Percentiles rank a stretch among this genome's conserved stretches.
These are phyloP conservation scores for Lasiosphaeriaceae sp. DNA, from an alignment of 495 filamentous ascomycete species.

Conservation along the genomic window DNA sequence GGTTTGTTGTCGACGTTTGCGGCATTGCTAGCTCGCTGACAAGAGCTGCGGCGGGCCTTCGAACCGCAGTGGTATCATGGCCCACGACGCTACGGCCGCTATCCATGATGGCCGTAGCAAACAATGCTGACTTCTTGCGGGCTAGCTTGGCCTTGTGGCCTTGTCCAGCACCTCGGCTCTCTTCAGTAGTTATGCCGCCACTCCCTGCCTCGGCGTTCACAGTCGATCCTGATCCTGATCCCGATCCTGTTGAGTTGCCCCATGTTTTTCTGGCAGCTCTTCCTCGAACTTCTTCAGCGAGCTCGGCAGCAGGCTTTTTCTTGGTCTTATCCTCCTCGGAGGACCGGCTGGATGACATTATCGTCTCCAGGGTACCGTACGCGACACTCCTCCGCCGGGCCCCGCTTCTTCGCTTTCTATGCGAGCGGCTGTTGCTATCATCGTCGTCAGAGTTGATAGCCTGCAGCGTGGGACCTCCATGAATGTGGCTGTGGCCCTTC, in stretches of 20 bases:
- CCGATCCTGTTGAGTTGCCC: conserved; percentile 19
- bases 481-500: conserved; percentile 15
- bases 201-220: conserved; percentile 6
- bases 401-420: conserved; percentile 24
- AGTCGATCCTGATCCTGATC: conserved; percentile 16
- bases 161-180: conserved; percentile 16
- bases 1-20: conserved; percentile 38
- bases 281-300: conserved; percentile 47
- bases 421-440: conserved; percentile 10
- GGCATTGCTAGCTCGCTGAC: conserved; percentile 46
- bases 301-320: conserved; percentile 48
- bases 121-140: conserved; percentile 41
- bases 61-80: conserved; percentile 1
- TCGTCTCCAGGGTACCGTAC: conserved; percentile 53
- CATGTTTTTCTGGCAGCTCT: conserved; percentile 31
- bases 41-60: conserved; percentile 29
- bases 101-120: conserved; percentile 47
- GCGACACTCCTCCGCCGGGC: conserved; percentile 42
- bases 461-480: conserved; percentile 43
- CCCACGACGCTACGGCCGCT: conserved; percentile 9
- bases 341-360: conserved; percentile 54
- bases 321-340: conserved; percentile 49
- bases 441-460: conserved; percentile 46
- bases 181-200: conserved; percentile 3
- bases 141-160: conserved; percentile 19